Percentiles rank a stretch among this genome's conserved stretches.
Conservation (phyloP, 2,329 filamentous ascomycete genomes). For the Claviceps digitariae region DNA sequence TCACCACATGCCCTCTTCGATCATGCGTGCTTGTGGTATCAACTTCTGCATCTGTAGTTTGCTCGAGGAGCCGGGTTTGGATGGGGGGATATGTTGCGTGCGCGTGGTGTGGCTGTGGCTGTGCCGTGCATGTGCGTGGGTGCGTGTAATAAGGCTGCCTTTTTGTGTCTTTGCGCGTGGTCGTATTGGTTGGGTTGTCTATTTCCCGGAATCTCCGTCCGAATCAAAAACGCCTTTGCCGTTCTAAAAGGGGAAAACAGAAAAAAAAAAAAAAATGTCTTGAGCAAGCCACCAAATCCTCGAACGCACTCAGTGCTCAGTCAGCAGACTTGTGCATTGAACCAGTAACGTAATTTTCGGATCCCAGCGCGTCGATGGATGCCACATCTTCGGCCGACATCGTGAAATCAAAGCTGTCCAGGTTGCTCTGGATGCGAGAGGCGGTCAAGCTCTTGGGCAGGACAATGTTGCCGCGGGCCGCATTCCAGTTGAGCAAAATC, state of each 20-base stretch:
- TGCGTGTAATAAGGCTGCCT: neutral
- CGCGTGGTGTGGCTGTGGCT: too few relatives aligned
- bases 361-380: constrained; percentile 44
- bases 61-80: neutral
- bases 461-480: constrained; percentile 61
- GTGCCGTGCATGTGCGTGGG: neutral
- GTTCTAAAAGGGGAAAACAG: neutral
- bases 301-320: constrained; percentile 12
- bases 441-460: constrained; percentile 59
- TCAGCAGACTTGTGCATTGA: constrained; percentile 27
- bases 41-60: neutral
- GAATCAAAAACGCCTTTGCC: neutral
- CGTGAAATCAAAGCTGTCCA: constrained; percentile 45
- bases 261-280: too few relatives aligned
- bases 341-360: constrained; percentile 61
- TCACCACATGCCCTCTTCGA: neutral
- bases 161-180: neutral
- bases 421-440: constrained; percentile 54
- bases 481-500: constrained; percentile 64
- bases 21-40: neutral
- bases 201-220: neutral
- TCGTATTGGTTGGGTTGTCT: neutral
- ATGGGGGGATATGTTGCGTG: neutral
- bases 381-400: constrained; percentile 48
- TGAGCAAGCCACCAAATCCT: neutral